Conservation (phyloP, 805 yeast species). For the Lipomyces yamadae region DNA sequence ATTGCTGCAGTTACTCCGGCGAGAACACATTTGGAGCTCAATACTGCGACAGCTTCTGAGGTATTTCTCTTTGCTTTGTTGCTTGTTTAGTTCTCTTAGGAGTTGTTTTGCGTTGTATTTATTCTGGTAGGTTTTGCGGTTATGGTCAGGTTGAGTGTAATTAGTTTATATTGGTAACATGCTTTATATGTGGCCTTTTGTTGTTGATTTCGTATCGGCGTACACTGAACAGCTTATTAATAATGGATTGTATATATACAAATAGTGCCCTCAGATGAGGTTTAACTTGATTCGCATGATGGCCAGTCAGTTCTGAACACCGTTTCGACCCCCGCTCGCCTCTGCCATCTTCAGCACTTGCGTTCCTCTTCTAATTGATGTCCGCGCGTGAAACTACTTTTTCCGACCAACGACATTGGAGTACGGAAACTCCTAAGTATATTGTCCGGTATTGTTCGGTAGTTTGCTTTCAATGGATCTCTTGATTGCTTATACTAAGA, state of each 20-base stretch:
- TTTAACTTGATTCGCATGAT: not conserved
- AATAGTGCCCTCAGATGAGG: slow-evolving; percentile 5
- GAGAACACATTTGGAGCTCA: slow-evolving; percentile 88
- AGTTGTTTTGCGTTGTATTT: slow-evolving; percentile 8
- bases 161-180: not conserved
- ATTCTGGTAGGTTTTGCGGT: not conserved
- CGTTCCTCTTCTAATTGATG: not conserved
- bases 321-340: not conserved
- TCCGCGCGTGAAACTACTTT: not conserved
- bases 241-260: slow-evolving; percentile 10
- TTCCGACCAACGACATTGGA: not conserved
- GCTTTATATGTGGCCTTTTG: not conserved
- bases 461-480: not conserved
- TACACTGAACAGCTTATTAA: slow-evolving; percentile 9
- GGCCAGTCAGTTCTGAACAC: not conserved
- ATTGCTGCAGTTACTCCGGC: slow-evolving; percentile 59
- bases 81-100: not conserved
- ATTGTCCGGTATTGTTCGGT: not conserved
- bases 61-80: slow-evolving; percentile 4
- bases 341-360: not conserved
- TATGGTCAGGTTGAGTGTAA: slow-evolving; percentile 7
- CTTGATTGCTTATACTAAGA: not conserved
- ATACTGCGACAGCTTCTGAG: slow-evolving; percentile 16
- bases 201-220: not conserved
- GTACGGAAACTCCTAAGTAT: not conserved